Base-by-base conservation (phyloP, 306 rosid species). In the Amphicarpaea edgeworthii region DNA sequence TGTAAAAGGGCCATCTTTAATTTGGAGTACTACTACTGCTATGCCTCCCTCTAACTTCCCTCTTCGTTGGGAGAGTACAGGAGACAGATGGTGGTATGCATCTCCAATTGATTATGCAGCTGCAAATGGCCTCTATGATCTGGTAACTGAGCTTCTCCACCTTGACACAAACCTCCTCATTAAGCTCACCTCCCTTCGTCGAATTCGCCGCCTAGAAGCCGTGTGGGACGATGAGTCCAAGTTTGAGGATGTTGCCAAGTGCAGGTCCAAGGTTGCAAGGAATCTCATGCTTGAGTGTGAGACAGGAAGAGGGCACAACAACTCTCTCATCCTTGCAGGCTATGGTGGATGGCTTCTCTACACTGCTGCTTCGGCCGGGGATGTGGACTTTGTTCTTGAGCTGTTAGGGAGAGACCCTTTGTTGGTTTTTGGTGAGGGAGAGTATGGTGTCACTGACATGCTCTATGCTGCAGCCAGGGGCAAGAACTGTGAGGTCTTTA, bases 331-430 rank as follows among this genome's bases (percentile, higher is more conserved):
- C 51, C 70, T 92, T 40, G 91, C 96, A 19, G 97, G 98, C 65
- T 95, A 92, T 62, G 97, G 97, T 2, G 98, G 98, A 0, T 95
- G 98, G 98, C 96, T 95, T 68, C 90, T 95, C 37, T 95, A 95
- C 84, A 92, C 96, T 2, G 98, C 98, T 41, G 97, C 98, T 16
- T 90, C 97, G 3, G 91, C 97, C 1, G 98, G 98, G 16, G 96
- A 95, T 65, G 68, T 85, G 37, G 92, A 26, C 7, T 95, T 95
- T 72, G 92, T 89, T 26, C 40, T 19, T 63, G 93, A 88, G 7
- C 73, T 95, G 80, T 65, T 95, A 15, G 80, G 73, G 20, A 89
- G 89, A 79, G 90, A 95, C 75, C 88, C 90, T 59, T 81, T 90
- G 58, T 81, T 95, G 21, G 96, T 92, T 49, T 95, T 92, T 72